A percentile compares a stretch with the other conserved stretches of the same genome.
These are phyloP conservation scores for Aureoboletus auriporus DNA, from an alignment of 768 basidiomycete species.

Conservation along the genomic window DNA sequence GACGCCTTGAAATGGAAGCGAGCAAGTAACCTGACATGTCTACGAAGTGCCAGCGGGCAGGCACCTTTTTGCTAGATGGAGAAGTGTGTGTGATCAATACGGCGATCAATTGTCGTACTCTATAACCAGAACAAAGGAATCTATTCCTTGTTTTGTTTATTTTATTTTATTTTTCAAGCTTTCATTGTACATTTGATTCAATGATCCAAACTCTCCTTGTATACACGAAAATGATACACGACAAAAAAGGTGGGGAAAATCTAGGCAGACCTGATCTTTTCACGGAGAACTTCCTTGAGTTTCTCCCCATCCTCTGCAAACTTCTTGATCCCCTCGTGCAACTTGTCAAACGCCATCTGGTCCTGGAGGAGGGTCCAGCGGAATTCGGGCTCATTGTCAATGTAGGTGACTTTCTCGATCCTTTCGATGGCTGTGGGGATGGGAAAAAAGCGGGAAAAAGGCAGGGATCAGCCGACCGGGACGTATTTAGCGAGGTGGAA, in stretches of 20 bases:
- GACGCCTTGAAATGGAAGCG: too few species aligned
- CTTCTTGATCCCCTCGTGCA: slow-evolving; percentile 97
- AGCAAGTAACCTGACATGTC: too few species aligned
- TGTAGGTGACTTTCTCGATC: slow-evolving; percentile 73
- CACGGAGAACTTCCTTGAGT: slow-evolving; percentile 76
- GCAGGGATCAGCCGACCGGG: slow-evolving; percentile 10
- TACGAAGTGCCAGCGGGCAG: too few species aligned
- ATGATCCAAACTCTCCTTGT: too few species aligned
- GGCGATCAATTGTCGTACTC: too few species aligned
- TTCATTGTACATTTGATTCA: too few species aligned
- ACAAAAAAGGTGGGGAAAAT: neutral
- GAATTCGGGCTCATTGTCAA: slow-evolving; percentile 96
- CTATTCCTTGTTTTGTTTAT: too few species aligned
- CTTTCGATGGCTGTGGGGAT: slow-evolving; percentile 43
- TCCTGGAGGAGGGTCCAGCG: slow-evolving; percentile 91
- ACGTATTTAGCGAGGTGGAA: slow-evolving; percentile 1
- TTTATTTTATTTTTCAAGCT: too few species aligned
- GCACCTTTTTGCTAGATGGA: too few species aligned
- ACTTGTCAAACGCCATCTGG: slow-evolving; percentile 97
- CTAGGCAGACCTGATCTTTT: slow-evolving; percentile 45
- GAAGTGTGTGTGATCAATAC: too few species aligned
- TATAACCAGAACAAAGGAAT: too few species aligned
- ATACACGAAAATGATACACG: too few species aligned
- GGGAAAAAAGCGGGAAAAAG: neutral
- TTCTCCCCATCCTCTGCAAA: slow-evolving; percentile 94